Conservation (phyloP, 352 stramenopile species). For the Pythium monospermum region DNA sequence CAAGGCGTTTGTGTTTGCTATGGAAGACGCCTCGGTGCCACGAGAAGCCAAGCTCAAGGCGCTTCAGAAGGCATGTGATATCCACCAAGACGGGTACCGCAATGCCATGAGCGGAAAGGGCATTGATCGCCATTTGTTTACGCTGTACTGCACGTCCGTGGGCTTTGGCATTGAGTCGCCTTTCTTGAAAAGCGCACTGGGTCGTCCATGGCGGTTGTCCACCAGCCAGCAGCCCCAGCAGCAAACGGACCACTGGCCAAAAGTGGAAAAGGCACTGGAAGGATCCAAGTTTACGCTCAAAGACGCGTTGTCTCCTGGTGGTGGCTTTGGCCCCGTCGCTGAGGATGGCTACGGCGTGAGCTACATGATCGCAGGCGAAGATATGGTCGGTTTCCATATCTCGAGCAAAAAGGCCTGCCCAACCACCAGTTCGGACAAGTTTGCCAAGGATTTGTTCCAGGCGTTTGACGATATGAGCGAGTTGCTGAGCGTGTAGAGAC, state of each 20-base stretch:
- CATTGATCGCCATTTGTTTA: constrained; percentile 96
- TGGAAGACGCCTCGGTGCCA: constrained; percentile 66
- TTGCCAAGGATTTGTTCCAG: constrained; percentile 65
- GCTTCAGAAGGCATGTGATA: constrained; percentile 80
- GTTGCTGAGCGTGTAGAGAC: constrained; percentile 22
- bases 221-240: constrained; percentile 89
- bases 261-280: constrained; percentile 60
- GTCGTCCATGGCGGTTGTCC: constrained; percentile 81
- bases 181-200: constrained; percentile 86
- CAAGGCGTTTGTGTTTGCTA: constrained; percentile 87
- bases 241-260: constrained; percentile 80
- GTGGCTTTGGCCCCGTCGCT: constrained; percentile 87
- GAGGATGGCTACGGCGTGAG: constrained; percentile 89
- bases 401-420: constrained; percentile 81
- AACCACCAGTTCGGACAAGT: constrained; percentile 75
- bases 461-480: constrained; percentile 80
- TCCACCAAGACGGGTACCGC: constrained; percentile 91
- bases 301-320: constrained; percentile 67
- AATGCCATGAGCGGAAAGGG: constrained; percentile 88
- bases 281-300: constrained; percentile 50
- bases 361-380: constrained; percentile 88
- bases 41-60: constrained; percentile 77
- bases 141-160: constrained; percentile 89
- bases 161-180: constrained; percentile 81
- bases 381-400: constrained; percentile 90